Percentiles rank a stretch among this genome's conserved stretches.
These are phyloP conservation scores for Dendrobium catenatum DNA, from an alignment of 106 monocot species.

Conservation along the genomic window DNA sequence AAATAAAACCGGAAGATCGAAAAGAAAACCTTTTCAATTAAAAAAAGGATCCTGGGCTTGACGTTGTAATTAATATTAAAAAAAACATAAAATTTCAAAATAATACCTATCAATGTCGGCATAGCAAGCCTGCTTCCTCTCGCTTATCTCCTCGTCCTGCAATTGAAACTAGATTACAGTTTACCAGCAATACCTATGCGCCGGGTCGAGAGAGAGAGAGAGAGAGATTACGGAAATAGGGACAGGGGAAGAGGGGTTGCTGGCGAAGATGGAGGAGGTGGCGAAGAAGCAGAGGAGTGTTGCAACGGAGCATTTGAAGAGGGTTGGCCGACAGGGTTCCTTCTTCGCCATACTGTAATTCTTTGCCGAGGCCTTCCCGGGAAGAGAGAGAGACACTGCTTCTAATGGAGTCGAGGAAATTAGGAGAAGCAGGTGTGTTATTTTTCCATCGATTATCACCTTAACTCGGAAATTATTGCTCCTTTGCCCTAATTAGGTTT, in stretches of 20 bases:
- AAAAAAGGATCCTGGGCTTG: not conserved
- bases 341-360: not conserved
- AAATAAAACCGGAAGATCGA: not conserved
- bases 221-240: slow-evolving; percentile 31
- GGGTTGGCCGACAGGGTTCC: not conserved
- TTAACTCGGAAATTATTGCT: no score
- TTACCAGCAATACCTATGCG: not conserved
- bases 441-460: no score
- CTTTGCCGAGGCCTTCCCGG: not conserved
- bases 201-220: not conserved
- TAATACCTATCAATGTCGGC: slow-evolving; percentile 69
- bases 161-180: not conserved
- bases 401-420: no score
- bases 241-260: not conserved
- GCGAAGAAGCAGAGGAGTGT: slow-evolving; percentile 1
- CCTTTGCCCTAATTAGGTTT: no score
- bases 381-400: not conserved
- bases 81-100: not conserved
- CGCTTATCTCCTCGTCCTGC: slow-evolving; percentile 60
- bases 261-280: not conserved
- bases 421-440: no score
- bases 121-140: slow-evolving; percentile 69
- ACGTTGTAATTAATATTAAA: not conserved
- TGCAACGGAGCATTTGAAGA: slow-evolving; percentile 1
- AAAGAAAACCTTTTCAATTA: not conserved